Evolutionary conservation across 2,329 filamentous ascomycete species (phyloP).

Genomic region (Stagonosporopsis tanaceti): DNA sequence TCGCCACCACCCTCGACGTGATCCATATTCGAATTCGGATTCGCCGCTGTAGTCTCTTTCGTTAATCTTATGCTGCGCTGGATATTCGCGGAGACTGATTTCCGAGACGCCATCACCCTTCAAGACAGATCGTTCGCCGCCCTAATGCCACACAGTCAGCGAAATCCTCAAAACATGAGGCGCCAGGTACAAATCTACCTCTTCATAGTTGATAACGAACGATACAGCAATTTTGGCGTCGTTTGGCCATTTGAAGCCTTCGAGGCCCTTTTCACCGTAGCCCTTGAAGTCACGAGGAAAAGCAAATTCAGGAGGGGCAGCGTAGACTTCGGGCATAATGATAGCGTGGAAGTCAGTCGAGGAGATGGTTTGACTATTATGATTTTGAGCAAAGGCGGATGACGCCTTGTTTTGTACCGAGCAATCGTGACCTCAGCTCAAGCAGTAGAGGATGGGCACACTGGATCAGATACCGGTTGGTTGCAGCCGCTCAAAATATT

Average conservation of each 20-base stretch:
- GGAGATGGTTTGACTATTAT: background rate
- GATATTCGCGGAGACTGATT: conserved; percentile 49
- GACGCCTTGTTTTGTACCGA: no score
- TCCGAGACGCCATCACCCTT: conserved; percentile 46
- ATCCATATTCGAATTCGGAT: conserved; percentile 62
- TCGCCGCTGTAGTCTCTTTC: conserved; percentile 58
- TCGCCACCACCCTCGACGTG: conserved; percentile 60
- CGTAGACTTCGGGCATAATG: conserved; percentile 38
- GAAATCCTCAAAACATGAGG: background rate
- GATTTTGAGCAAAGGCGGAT: background rate
- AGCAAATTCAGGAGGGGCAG: conserved; percentile 36
- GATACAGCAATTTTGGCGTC: conserved; percentile 45
- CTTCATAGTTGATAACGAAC: conserved; percentile 42
- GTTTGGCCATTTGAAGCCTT: conserved; percentile 44
- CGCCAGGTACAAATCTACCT: background rate
- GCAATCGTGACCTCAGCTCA: background rate
- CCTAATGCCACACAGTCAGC: background rate
- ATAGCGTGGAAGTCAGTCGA: no score
- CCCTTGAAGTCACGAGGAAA: conserved; percentile 53
- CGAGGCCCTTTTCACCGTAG: conserved; percentile 52
- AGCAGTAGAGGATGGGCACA: background rate
- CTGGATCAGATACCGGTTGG: background rate
- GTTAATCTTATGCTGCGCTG: conserved; percentile 46
- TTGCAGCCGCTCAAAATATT: background rate
- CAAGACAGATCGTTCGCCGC: conserved; percentile 18